Conservation (phyloP, 2,329 filamentous ascomycete genomes). For the Dothideomycetes sp. region DNA sequence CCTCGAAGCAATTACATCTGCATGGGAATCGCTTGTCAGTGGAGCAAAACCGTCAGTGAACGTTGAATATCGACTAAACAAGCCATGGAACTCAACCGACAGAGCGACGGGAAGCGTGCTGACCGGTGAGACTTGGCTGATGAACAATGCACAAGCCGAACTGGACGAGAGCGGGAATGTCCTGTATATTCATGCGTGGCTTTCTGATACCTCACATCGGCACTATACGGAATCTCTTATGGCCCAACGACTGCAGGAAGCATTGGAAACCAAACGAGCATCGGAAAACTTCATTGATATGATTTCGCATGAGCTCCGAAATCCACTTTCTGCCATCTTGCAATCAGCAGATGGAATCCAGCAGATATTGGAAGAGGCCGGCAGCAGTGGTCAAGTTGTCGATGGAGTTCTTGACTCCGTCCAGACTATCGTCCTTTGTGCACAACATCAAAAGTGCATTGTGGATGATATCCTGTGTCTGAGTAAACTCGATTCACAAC, state of each 20-base stretch:
- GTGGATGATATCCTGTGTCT: constrained; percentile 41
- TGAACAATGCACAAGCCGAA: constrained; percentile 26
- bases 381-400: constrained; percentile 2
- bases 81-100: constrained; percentile 26
- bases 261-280: constrained; percentile 28
- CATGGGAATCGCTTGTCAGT: constrained; percentile 24
- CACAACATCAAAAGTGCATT: constrained; percentile 30
- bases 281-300: constrained; percentile 30
- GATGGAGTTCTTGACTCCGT: constrained; percentile 18
- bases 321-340: constrained; percentile 36
- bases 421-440: constrained; percentile 22
- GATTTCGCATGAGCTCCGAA: constrained; percentile 35
- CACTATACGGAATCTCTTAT: constrained; percentile 26
- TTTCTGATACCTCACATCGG: constrained; percentile 27
- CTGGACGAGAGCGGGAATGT: constrained; percentile 23
- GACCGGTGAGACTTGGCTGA: constrained; percentile 24
- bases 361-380: constrained; percentile 21
- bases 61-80: constrained; percentile 31
- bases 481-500: constrained; percentile 28
- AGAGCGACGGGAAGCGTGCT: constrained; percentile 21
- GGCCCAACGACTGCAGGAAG: constrained; percentile 26
- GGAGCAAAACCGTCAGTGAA: constrained; percentile 25
- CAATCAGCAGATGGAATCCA: constrained; percentile 37
- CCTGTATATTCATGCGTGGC: constrained; percentile 24
- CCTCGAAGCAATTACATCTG: constrained; percentile 22